Evolutionary conservation across 331 rosid species (phyloP), one percentile per base, ranked within the genome.

Genomic region (Dryas integrifolia): DNA sequence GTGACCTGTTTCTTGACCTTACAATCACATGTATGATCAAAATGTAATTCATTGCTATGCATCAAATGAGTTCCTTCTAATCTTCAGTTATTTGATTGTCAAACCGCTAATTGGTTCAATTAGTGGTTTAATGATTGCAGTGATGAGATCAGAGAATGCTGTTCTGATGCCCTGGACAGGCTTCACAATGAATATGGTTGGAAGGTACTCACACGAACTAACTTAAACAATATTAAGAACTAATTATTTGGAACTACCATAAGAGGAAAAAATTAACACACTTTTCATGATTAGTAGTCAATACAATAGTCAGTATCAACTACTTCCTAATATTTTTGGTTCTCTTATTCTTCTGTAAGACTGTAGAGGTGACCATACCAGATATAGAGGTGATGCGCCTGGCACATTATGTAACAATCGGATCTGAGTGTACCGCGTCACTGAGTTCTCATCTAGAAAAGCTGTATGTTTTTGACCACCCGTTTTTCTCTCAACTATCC

Each of bases 91-190:
- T 82, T 14, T 73, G 18, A 21, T 47, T 62, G 51, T 30, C 24
- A 40, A 84, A 88, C 97, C 98, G 82, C 92, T 82, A 83, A 83
- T 86, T 86, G 67, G 77, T 26, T 73, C 85, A 67, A 90, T 86
- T 89, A 93, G 98, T 93, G 98, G 98, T 93, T 93, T 77, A 80
- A 93, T 70, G 97, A 93, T 86, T 85, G 95, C 81, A 87, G 91
- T 63, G 92, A 91, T 67, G 98, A 91, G 11, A 83, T 93, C 55
- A 86, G 78, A 84, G 62, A 12, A 67, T 89, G 96, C 64, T 91
- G 98, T 75, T 83, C 88, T 45, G 48, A 69, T 70, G 96, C 96
- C 46, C 57, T 93, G 66, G 77, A 72, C 45, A 88, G 83, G 63
- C 97, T 93, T 75, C 84, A 85, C 46, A 65, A 83, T 61, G 85